These are phyloP conservation scores for Candida tropicalis DNA, from an alignment of 1,139 yeast species.

Conservation along the genomic window DNA sequence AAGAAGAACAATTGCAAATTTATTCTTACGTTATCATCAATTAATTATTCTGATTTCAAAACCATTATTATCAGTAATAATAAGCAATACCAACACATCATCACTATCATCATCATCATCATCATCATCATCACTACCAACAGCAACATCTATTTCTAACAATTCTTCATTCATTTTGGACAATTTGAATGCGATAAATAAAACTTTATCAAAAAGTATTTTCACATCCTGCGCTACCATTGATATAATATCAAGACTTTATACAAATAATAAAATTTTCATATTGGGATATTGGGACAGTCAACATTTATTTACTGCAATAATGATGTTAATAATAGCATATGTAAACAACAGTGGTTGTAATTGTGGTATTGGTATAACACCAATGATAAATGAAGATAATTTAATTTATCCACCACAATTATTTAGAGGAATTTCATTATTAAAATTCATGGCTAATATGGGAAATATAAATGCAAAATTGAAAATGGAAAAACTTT, in stretches of 20 bases:
- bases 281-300: constrained; percentile 56
- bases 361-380: no score
- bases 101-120: no score
- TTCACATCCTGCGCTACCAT: constrained; percentile 44
- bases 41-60: constrained; percentile 46
- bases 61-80: constrained; percentile 46
- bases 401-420: constrained; percentile 29
- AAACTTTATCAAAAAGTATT: constrained; percentile 41
- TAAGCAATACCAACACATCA: no score
- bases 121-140: no score
- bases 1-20: constrained; percentile 36
- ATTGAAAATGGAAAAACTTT: constrained; percentile 27
- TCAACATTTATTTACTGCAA: constrained; percentile 50
- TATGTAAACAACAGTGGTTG: constrained; percentile 36
- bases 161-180: constrained; percentile 26
- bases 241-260: constrained; percentile 39
- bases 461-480: constrained; percentile 47
- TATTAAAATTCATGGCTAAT: constrained; percentile 42
- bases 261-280: constrained; percentile 38
- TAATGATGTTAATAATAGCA: constrained; percentile 43
- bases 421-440: constrained; percentile 34
- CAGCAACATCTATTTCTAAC: no score
- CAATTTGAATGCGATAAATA: constrained; percentile 30
- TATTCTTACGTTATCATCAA: constrained; percentile 51
- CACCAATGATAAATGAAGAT: no score